Conservation (phyloP, 2,329 filamentous ascomycete species). For the Sporothrix brasiliensis region DNA sequence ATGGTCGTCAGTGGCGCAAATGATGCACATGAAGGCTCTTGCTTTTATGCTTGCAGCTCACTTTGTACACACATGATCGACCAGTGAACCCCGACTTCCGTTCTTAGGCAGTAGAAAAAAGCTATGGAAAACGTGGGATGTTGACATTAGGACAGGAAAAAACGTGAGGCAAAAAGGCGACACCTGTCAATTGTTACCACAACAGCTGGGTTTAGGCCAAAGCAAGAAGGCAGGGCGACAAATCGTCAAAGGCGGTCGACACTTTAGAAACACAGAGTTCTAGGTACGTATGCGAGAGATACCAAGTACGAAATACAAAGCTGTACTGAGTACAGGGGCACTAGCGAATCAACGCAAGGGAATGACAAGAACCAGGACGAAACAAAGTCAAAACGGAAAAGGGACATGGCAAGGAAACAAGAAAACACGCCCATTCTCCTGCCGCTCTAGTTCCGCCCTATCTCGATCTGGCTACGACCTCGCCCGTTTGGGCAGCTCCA, state of each 20-base stretch:
- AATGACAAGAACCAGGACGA: background rate
- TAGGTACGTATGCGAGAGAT: background rate
- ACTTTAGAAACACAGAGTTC: too few species aligned
- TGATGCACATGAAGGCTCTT: too few species aligned
- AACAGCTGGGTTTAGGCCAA: background rate
- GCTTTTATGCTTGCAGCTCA: background rate
- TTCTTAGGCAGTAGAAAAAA: background rate
- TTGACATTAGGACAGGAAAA: background rate
- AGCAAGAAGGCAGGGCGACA: too few species aligned
- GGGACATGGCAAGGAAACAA: background rate
- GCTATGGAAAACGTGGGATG: slow-evolving; percentile 13
- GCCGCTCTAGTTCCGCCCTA: background rate
- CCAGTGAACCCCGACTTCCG: background rate
- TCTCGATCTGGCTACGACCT: slow-evolving; percentile 17
- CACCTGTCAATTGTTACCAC: background rate
- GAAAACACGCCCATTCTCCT: background rate
- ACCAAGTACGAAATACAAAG: background rate
- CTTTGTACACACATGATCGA: too few species aligned
- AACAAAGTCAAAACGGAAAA: background rate
- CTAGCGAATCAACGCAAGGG: background rate
- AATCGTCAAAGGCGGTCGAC: too few species aligned
- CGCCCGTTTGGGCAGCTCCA: slow-evolving; percentile 16
- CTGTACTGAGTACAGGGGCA: background rate
- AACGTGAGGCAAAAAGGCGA: background rate
- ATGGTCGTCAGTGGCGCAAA: too few species aligned